Percentiles rank a stretch among this genome's conserved stretches.
phyloP scores from a whole-genome alignment of 2,329 filamentous ascomycete genomes.

The Pseudogymnoascus sp. region DNA sequence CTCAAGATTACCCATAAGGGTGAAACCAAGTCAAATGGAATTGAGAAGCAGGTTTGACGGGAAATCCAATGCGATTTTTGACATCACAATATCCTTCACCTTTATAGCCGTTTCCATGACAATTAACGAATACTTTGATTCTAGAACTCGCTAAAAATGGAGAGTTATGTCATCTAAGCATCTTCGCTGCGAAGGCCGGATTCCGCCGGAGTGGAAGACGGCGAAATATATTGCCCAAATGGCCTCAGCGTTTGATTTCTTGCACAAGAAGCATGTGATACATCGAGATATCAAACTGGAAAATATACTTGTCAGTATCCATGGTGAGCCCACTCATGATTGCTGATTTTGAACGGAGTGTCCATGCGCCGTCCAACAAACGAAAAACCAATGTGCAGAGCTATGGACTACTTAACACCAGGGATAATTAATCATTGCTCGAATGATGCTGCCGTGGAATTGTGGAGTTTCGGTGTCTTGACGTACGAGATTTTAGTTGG shows the following conservation, averaged over 20 bases:
- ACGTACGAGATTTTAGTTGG: conserved; percentile 95
- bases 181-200: conserved; percentile 56
- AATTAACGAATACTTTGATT: conserved; percentile 65
- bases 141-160: conserved; percentile 65
- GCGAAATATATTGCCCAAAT: conserved; percentile 68
- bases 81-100: conserved; percentile 61
- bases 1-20: no score
- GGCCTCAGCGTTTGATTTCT: conserved; percentile 80
- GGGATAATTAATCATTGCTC: conserved; percentile 95
- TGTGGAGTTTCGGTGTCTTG: conserved; percentile 91
- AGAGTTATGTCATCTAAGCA: conserved; percentile 65
- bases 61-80: conserved; percentile 66
- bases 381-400: conserved; percentile 91
- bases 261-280: conserved; percentile 91
- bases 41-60: conserved; percentile 64
- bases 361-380: conserved; percentile 91
- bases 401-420: conserved; percentile 93
- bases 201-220: conserved; percentile 62
- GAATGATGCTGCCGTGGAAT: conserved; percentile 89
- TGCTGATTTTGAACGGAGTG: conserved; percentile 97
- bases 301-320: conserved; percentile 80
- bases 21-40: conserved; percentile 52
- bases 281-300: conserved; percentile 90
- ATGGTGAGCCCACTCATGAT: conserved; percentile 74
- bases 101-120: conserved; percentile 67